A percentile compares a stretch with the other conserved stretches of the same genome.
Conservation (phyloP, 2,329 filamentous ascomycete genomes). For the Trichoderma harzianum region DNA sequence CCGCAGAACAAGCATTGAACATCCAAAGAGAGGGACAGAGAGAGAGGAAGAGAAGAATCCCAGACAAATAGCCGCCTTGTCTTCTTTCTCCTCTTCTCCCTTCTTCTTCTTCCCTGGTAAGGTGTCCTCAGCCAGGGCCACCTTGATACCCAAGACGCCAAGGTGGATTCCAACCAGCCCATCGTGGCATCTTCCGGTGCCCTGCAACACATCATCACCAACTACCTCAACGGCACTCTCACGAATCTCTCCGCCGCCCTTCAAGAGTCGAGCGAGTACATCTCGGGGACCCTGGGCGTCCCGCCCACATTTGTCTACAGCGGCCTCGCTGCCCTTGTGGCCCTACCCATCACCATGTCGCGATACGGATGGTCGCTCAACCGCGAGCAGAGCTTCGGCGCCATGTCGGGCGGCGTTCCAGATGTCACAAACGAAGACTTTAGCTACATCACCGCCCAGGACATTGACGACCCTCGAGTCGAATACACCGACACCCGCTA, state of each 20-base stretch:
- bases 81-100: background rate
- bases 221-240: constrained; percentile 54
- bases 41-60: background rate
- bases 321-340: constrained; percentile 48
- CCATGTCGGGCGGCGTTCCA: constrained; percentile 47
- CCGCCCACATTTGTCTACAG: constrained; percentile 49
- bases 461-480: constrained; percentile 51
- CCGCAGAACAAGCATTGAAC: background rate
- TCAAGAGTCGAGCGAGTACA: constrained; percentile 49
- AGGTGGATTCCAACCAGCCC: constrained; percentile 60
- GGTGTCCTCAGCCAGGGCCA: constrained; percentile 37
- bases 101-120: background rate
- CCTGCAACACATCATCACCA: constrained; percentile 57
- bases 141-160: constrained; percentile 42
- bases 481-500: constrained; percentile 41
- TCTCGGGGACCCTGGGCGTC: constrained; percentile 49
- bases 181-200: constrained; percentile 61
- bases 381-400: constrained; percentile 47
- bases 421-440: constrained; percentile 74
- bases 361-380: constrained; percentile 50
- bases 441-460: constrained; percentile 78
- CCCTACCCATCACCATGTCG: constrained; percentile 52
- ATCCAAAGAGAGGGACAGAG: background rate
- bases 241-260: constrained; percentile 47
- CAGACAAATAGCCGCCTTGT: background rate